Conservation (phyloP, 225 moss, liverwort and hornwort genomes). For the Anthoceros angustus region DNA sequence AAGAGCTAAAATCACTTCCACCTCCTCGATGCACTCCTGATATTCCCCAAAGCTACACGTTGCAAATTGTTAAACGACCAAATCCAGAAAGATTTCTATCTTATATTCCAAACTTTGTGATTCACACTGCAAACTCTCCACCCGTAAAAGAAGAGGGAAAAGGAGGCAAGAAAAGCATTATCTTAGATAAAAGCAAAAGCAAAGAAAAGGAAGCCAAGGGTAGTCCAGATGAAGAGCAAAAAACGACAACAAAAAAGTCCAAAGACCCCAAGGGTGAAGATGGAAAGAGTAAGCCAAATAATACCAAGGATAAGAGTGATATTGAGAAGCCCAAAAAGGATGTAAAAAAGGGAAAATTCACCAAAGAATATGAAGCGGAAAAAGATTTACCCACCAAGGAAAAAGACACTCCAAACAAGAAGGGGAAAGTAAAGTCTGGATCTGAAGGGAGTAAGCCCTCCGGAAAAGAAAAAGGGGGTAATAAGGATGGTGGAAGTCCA, state of each 20-base stretch:
- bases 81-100: neutral
- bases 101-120: neutral
- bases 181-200: neutral
- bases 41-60: neutral
- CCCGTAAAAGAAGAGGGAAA: slow-evolving; percentile 4
- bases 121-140: neutral
- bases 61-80: neutral
- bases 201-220: slow-evolving; percentile 11
- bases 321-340: too few relatives aligned
- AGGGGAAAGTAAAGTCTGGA: too few relatives aligned
- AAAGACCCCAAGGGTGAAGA: neutral
- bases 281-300: too few relatives aligned
- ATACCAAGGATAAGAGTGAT: too few relatives aligned
- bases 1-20: neutral
- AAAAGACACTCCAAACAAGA: too few relatives aligned
- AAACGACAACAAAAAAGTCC: neutral
- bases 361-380: too few relatives aligned
- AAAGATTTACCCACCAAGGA: too few relatives aligned
- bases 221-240: slow-evolving; percentile 18
- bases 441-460: slow-evolving; percentile 11
- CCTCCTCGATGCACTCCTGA: neutral
- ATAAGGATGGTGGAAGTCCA: slow-evolving; percentile 6
- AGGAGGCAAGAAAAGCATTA: neutral
- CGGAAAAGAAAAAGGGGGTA: slow-evolving; percentile 20
- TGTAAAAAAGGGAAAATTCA: too few relatives aligned